These are phyloP conservation scores for Aspergillus hiratsukae DNA, from an alignment of 2,329 filamentous ascomycete species.

Conservation along the genomic window DNA sequence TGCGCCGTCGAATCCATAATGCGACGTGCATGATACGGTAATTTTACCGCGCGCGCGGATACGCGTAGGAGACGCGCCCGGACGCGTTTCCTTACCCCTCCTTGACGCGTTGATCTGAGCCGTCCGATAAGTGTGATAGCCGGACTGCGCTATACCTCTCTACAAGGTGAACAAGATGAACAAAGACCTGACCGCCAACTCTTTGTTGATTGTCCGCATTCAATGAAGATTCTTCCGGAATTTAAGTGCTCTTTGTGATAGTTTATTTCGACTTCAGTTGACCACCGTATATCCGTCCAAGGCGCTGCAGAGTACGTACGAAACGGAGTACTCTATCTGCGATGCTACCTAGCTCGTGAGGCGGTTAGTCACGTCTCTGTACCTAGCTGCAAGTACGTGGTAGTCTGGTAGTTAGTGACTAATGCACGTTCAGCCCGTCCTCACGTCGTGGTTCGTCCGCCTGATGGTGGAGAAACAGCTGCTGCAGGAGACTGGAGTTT, in stretches of 20 bases:
- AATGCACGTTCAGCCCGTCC: constrained; percentile 19
- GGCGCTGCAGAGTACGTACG: background rate
- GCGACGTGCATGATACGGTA: constrained; percentile 7
- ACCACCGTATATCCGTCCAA: too few relatives aligned
- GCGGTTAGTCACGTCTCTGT: background rate
- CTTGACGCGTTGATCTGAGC: constrained; percentile 8
- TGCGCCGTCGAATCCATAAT: background rate
- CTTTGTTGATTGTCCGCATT: background rate
- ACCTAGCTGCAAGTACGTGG: background rate
- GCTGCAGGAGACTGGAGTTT: constrained; percentile 17
- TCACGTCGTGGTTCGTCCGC: constrained; percentile 8
- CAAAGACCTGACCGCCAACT: background rate
- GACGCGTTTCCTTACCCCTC: constrained; percentile 16
- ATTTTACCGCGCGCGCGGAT: constrained; percentile 16
- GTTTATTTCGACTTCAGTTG: background rate
- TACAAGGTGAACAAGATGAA: too few relatives aligned
- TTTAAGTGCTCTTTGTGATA: background rate
- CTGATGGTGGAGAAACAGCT: constrained; percentile 13
- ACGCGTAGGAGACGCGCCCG: constrained; percentile 17
- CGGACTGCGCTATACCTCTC: too few relatives aligned
- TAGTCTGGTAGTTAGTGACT: constrained; percentile 4
- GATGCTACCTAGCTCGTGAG: background rate
- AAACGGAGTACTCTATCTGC: background rate
- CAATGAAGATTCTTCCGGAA: background rate
- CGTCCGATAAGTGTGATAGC: constrained; percentile 4